Base-by-base conservation (phyloP, 1,139 yeast species). In the Hemisphaericaspora lyxosophila region DNA sequence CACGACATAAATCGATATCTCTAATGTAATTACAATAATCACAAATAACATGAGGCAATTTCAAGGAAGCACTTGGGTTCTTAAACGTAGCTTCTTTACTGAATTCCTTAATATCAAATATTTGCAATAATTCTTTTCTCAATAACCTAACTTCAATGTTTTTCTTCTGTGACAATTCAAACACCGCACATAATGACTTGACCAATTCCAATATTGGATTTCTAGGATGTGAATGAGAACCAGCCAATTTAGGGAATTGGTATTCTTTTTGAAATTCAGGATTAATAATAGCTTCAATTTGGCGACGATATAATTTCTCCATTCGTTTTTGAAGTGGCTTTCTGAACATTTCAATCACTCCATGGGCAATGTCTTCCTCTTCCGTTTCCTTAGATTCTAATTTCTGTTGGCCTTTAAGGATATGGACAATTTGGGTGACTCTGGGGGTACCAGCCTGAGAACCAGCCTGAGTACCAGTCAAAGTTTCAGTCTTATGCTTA, bases 21-120 rank as follows among this genome's bases (percentile, higher is more conserved):
- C 82, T 70, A 25, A 82, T 77, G 48, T 67, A 75, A 47, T 81
- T 82, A 62, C 99, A 94, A 50, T 83, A 75, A 42, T 79, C 85
- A 65, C 98, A 92, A 11, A 85, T 70, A 4, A 88, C 73, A 37
- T 82, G 82, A 3, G 85, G 77, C 3, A 92, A 60, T 28, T 73
- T 66, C 45, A 92, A 68, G 0, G 87, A 75, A 0, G 85, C 70
- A 41, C 94, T 77, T 7, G 97, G 97, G 53, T 88, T 80, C 28
- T 59, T 60, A 60, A 90, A 90, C n/a, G 67, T 67, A 1, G 94
- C 89, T 41, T 82, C 88, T 7, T 73, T 73, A 48, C 89, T 82
- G 60, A 92, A 94, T 57, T 92, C 98, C 45, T 85, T 79, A 34
- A 90, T 74, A 29, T 88, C 95, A 49, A 94, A 78, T 4, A 85